Evolutionary conservation across 2,329 filamentous ascomycete genomes (phyloP).

Genomic region (Fusarium sp.): DNA sequence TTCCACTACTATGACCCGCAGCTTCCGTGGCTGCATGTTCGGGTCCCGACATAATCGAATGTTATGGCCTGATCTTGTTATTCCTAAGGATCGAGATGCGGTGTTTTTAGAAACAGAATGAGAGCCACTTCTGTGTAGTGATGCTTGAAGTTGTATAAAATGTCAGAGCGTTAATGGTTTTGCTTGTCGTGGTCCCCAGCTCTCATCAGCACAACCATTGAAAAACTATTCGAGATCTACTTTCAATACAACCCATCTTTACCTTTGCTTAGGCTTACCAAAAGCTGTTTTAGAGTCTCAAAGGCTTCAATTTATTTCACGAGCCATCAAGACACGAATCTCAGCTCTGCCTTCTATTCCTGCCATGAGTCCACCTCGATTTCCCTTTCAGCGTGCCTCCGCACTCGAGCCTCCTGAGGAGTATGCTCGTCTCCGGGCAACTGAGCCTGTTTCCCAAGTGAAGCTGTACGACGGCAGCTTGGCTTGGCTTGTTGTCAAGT

Average conservation of each 20-base stretch:
- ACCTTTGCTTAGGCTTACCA: not conserved
- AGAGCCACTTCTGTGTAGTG: not conserved
- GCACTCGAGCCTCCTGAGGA: constrained; percentile 56
- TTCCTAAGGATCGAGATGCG: not conserved
- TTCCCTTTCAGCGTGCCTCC: constrained; percentile 40
- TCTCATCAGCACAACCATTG: not conserved
- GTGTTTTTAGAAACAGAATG: not conserved
- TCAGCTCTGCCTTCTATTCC: not conserved
- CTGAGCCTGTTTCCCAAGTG: constrained; percentile 58
- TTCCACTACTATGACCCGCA: not conserved
- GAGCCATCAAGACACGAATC: not conserved
- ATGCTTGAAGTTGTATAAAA: not conserved
- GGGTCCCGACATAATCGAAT: not conserved
- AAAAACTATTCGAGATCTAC: not conserved
- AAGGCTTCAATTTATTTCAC: not conserved
- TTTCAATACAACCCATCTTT: not conserved
- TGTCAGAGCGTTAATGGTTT: not conserved
- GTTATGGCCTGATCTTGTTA: not conserved
- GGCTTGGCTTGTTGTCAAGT: constrained; percentile 62
- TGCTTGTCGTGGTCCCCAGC: not conserved
- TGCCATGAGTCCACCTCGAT: not conserved
- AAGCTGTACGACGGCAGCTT: constrained; percentile 61
- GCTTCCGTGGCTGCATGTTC: not conserved
- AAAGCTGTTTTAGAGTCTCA: not conserved
- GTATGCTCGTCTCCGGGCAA: constrained; percentile 58